Conservation (phyloP, 139 green algal genomes). For the Coelastrella sp. region DNA sequence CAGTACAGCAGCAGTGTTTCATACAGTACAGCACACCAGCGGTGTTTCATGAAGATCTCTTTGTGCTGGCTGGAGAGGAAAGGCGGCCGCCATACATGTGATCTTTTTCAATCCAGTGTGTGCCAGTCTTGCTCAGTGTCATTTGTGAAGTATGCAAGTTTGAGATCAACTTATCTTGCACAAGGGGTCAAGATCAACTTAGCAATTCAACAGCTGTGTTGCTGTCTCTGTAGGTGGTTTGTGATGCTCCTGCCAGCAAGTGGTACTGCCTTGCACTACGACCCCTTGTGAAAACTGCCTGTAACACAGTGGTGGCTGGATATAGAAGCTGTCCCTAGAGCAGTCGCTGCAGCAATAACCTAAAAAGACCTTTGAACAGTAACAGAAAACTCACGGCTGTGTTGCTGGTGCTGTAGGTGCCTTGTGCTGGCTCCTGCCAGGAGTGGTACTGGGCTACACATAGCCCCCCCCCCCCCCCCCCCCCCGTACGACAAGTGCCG, state of each 20-base stretch:
- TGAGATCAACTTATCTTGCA: background rate
- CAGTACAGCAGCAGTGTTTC: too few relatives aligned
- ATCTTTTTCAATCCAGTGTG: background rate
- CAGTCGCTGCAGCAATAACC: too few relatives aligned
- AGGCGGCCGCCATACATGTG: constrained; percentile 86
- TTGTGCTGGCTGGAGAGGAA: constrained; percentile 80
- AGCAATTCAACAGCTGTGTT: constrained; percentile 56
- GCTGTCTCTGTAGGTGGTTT: constrained; percentile 83
- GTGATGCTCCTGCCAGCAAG: constrained; percentile 86
- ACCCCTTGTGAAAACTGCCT: constrained; percentile 97
- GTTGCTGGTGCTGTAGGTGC: background rate
- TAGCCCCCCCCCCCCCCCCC: too few relatives aligned
- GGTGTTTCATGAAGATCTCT: constrained; percentile 90
- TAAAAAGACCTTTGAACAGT: background rate
- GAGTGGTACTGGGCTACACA: too few relatives aligned
- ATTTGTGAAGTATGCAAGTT: background rate
- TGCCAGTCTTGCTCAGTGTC: background rate
- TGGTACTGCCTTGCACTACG: constrained; percentile 82
- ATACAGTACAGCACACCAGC: constrained; percentile 18
- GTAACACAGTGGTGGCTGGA: constrained; percentile 83
- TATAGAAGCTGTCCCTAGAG: constrained; percentile 73
- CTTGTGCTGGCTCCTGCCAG: too few relatives aligned
- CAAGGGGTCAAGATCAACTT: too few relatives aligned
- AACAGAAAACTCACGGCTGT: background rate
- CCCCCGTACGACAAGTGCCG: too few relatives aligned